Evolutionary conservation across 805 yeast genomes (phyloP), one percentile per base, ranked within the genome.

Genomic region (Ogataea thermomethanolica): DNA sequence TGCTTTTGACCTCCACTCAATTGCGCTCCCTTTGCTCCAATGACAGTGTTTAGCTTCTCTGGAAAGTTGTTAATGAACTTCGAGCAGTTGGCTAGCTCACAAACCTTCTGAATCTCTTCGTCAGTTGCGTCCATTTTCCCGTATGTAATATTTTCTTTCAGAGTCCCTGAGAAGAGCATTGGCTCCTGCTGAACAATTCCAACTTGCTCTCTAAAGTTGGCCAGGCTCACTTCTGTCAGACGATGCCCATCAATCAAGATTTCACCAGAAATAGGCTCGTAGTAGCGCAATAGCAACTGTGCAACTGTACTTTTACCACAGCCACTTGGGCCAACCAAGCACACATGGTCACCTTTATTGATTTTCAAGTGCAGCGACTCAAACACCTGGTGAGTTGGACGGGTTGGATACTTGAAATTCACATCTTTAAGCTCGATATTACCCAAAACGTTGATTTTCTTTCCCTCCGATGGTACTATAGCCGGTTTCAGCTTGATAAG

Each of bases 151-250:
- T 91, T 91, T 25, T 89, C 96, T 33, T 81, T 70, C 20, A 91
- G 76, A 0, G 95, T 74, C 1, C 96, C 97, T 39, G 90, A 81
- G 59, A 90, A 87, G 36, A 91, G 66, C 48, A 86, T 76, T 2
- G 98, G 96, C 54, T 91, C 97, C 60, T 91, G 98, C 46, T 85
- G 89, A 4, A 91, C 98, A 25, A 86, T 79, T n/a, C 97, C 97
- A 20, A 87, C 70, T 41, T 80, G 74, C 22, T 79, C 66, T 41
- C 98, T 73, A 59, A 81, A 79, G 39, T 78, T 73, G 55, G 89
- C 81, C 39, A 91, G 70, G 52, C 84, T 85, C 53, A 84, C 71
- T 13, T 76, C 74, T 27, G 66, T 65, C 44, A 91, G 73, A 46
- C 82, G 70, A 39, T 77, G 74, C 9, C 77, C 78, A 46, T 89